phyloP scores from a whole-genome alignment of 345 rosid genomes.

The Microcos paniculata region DNA sequence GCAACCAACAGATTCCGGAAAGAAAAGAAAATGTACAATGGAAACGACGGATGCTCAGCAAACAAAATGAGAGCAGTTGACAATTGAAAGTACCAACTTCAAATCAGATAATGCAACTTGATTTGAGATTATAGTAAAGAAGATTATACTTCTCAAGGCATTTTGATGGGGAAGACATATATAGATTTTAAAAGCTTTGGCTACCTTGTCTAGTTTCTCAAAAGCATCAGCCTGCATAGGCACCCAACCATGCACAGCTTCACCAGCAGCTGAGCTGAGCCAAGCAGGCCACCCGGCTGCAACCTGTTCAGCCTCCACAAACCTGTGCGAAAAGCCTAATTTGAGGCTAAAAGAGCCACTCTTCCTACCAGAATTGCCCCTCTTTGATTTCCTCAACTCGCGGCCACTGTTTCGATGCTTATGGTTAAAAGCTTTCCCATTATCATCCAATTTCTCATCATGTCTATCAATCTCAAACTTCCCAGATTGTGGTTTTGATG shows the following conservation, averaged over 20 bases:
- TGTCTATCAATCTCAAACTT: constrained; percentile 22
- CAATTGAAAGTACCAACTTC: not conserved
- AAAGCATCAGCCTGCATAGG: constrained; percentile 67
- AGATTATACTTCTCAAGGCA: not conserved
- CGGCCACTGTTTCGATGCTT: constrained; percentile 9
- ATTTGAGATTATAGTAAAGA: not conserved
- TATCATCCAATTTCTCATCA: constrained; percentile 30
- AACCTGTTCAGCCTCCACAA: constrained; percentile 54
- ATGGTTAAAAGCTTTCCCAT: constrained; percentile 16
- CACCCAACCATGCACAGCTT: constrained; percentile 74
- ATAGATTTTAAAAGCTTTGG: too few relatives aligned
- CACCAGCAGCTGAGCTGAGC: constrained; percentile 64
- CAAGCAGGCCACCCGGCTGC: constrained; percentile 86
- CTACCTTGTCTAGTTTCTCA: constrained; percentile 79
- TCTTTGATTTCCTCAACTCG: constrained; percentile 33
- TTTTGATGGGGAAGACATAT: not conserved
- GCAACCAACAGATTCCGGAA: not conserved
- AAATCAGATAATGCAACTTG: not conserved
- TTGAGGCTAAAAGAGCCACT: constrained; percentile 33
- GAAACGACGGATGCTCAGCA: not conserved
- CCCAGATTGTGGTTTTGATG: constrained; percentile 33
- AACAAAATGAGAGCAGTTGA: not conserved
- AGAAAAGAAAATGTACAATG: not conserved
- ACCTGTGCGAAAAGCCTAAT: constrained; percentile 44
- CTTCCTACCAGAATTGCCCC: constrained; percentile 28